Conservation (phyloP, 148 eudicot genomes). For the Cornus florida region DNA sequence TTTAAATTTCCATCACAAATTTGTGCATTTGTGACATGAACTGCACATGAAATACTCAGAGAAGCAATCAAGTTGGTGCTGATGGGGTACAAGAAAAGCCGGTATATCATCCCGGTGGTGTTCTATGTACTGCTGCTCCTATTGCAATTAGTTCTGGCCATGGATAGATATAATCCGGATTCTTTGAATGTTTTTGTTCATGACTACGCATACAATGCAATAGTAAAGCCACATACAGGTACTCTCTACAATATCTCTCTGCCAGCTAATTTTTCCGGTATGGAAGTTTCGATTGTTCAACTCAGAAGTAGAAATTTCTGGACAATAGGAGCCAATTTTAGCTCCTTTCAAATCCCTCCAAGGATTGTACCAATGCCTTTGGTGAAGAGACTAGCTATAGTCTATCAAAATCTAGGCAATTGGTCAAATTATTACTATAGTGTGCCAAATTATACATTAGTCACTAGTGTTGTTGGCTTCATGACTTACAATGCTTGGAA, state of each 20-base stretch:
- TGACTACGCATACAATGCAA: constrained; percentile 20
- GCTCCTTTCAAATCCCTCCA: constrained; percentile 56
- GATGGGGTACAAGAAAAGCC: constrained; percentile 53
- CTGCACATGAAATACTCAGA: no score
- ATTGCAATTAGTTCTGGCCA: constrained; percentile 17
- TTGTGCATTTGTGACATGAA: no score
- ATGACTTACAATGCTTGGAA: constrained; percentile 40
- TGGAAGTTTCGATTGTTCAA: constrained; percentile 48
- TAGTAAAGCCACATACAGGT: constrained; percentile 48
- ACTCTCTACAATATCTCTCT: constrained; percentile 47
- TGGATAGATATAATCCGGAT: constrained; percentile 9
- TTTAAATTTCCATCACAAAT: background rate
- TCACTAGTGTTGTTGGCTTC: constrained; percentile 57
- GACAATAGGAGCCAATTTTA: constrained; percentile 42
- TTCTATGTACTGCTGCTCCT: constrained; percentile 11
- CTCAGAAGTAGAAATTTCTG: constrained; percentile 45
- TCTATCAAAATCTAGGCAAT: constrained; percentile 69
- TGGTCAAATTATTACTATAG: constrained; percentile 55
- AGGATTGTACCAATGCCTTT: constrained; percentile 39
- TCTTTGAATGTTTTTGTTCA: constrained; percentile 48
- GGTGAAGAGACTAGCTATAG: constrained; percentile 47
- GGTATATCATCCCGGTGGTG: constrained; percentile 34
- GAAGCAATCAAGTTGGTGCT: constrained; percentile 5
- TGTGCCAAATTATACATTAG: constrained; percentile 49
- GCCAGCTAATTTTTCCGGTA: constrained; percentile 58